Conservation (phyloP, 2,329 filamentous ascomycete species). For the Trichoderma sp. region DNA sequence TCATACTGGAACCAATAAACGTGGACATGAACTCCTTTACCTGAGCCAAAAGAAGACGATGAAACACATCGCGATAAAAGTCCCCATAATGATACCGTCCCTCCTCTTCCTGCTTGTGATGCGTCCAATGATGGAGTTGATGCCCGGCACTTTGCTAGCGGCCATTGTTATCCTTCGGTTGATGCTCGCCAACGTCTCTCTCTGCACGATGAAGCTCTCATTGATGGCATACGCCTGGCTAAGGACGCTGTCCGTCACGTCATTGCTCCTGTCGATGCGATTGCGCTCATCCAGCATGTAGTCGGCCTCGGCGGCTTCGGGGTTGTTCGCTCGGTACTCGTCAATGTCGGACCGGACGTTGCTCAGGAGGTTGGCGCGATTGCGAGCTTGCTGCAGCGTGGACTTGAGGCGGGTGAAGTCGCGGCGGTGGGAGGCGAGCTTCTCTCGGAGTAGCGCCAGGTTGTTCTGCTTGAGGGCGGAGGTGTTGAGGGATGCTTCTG, state of each 20-base stretch:
- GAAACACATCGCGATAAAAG: slow-evolving; percentile 90
- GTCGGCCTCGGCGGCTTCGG: slow-evolving; percentile 82
- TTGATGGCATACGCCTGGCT: slow-evolving; percentile 97
- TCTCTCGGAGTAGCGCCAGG: slow-evolving; percentile 85
- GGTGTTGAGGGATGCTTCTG: slow-evolving; percentile 80
- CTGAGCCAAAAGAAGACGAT: slow-evolving; percentile 80
- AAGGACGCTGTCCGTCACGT: slow-evolving; percentile 84
- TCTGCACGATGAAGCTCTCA: slow-evolving; percentile 83
- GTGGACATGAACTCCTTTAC: slow-evolving; percentile 43
- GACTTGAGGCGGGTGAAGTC: slow-evolving; percentile 77
- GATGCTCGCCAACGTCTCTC: slow-evolving; percentile 84
- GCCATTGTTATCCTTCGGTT: slow-evolving; percentile 88
- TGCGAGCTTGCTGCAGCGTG: slow-evolving; percentile 74
- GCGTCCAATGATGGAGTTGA: slow-evolving; percentile 87
- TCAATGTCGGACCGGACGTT: slow-evolving; percentile 92
- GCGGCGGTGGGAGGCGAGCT: slow-evolving; percentile 81
- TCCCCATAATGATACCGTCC: slow-evolving; percentile 90
- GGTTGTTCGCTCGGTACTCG: slow-evolving; percentile 81
- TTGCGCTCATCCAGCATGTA: slow-evolving; percentile 94
- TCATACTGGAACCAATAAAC: slow-evolving; percentile 26
- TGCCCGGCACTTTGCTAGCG: slow-evolving; percentile 86
- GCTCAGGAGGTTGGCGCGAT: slow-evolving; percentile 85
- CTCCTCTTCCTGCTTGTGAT: slow-evolving; percentile 94
- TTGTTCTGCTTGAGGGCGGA: slow-evolving; percentile 98
- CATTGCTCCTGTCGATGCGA: slow-evolving; percentile 86